These are phyloP conservation scores for Candida germanica DNA, from an alignment of 805 yeast genomes.

Conservation along the genomic window DNA sequence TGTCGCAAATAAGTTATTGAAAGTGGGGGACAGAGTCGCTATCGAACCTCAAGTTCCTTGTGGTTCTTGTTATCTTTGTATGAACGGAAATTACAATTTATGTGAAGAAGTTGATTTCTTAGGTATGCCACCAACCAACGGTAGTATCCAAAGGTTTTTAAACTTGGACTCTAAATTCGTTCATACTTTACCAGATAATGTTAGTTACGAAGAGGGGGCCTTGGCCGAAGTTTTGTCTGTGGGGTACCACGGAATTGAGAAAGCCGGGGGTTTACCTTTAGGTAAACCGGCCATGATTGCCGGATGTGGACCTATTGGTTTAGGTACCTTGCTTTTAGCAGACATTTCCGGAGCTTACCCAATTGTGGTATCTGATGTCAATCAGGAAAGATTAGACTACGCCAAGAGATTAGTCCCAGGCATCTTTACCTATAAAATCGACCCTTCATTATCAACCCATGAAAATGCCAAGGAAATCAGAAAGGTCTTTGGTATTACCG, in stretches of 20 bases:
- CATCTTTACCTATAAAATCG: constrained; percentile 11
- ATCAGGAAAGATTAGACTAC: constrained; percentile 20
- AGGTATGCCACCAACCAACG: constrained; percentile 17
- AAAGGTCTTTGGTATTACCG: constrained; percentile 27
- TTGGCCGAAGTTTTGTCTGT: constrained; percentile 25
- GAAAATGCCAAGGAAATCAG: constrained; percentile 16
- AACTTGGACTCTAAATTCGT: constrained; percentile 16
- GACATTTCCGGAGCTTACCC: constrained; percentile 22
- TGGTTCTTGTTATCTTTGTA: constrained; percentile 25
- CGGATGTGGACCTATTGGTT: constrained; percentile 30
- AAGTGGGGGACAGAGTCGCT: constrained; percentile 50
- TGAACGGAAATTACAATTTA: constrained; percentile 22
- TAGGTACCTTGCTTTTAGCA: constrained; percentile 20
- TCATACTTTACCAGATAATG: constrained; percentile 21
- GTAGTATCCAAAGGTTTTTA: constrained; percentile 18
- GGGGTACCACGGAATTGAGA: constrained; percentile 22
- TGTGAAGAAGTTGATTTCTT: constrained; percentile 18
- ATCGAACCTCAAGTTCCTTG: constrained; percentile 58
- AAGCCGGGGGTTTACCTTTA: constrained; percentile 17
- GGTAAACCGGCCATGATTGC: constrained; percentile 21
- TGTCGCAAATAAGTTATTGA: constrained; percentile 35
- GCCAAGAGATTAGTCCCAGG: constrained; percentile 17
- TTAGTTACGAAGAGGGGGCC: constrained; percentile 25
- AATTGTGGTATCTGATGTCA: constrained; percentile 22
- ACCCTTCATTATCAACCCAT: constrained; percentile 9